Conservation (phyloP, 2,329 filamentous ascomycete genomes). For the Juglanconis sp. region DNA sequence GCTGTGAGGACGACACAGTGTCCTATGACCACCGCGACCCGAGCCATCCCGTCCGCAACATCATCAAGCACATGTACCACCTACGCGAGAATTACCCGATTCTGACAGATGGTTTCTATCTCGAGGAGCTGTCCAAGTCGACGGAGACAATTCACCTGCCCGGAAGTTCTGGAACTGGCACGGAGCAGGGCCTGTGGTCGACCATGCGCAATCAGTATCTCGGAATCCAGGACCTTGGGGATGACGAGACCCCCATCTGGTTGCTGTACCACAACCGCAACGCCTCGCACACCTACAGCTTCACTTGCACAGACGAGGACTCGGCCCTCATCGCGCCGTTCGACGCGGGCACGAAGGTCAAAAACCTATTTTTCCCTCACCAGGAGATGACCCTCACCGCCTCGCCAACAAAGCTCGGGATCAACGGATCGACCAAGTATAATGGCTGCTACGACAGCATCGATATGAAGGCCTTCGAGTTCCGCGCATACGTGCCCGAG, state of each 20-base stretch:
- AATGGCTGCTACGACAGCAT: constrained; percentile 54
- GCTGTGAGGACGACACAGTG: constrained; percentile 53
- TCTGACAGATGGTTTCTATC: constrained; percentile 56
- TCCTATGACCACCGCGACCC: constrained; percentile 62
- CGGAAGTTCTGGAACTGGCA: constrained; percentile 49
- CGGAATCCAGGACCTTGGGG: constrained; percentile 34
- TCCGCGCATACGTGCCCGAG: constrained; percentile 56
- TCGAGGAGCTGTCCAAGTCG: constrained; percentile 55
- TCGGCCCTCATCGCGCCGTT: constrained; percentile 55
- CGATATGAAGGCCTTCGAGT: constrained; percentile 52
- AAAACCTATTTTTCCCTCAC: constrained; percentile 62
- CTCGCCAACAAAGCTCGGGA: constrained; percentile 40
- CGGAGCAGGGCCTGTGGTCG: constrained; percentile 56
- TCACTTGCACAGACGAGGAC: constrained; percentile 37
- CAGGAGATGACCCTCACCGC: constrained; percentile 49
- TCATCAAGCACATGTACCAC: constrained; percentile 60
- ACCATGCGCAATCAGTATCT: constrained; percentile 52
- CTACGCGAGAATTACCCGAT: constrained; percentile 54
- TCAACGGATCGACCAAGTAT: constrained; percentile 41
- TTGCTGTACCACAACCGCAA: constrained; percentile 50
- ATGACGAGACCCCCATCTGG: constrained; percentile 47
- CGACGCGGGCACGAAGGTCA: constrained; percentile 50
- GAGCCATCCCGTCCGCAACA: constrained; percentile 57
- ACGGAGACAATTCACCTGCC: constrained; percentile 50
- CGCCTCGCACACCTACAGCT: constrained; percentile 49